Evolutionary conservation across 495 filamentous ascomycete species (phyloP).

Genomic region (Xylona heveae): DNA sequence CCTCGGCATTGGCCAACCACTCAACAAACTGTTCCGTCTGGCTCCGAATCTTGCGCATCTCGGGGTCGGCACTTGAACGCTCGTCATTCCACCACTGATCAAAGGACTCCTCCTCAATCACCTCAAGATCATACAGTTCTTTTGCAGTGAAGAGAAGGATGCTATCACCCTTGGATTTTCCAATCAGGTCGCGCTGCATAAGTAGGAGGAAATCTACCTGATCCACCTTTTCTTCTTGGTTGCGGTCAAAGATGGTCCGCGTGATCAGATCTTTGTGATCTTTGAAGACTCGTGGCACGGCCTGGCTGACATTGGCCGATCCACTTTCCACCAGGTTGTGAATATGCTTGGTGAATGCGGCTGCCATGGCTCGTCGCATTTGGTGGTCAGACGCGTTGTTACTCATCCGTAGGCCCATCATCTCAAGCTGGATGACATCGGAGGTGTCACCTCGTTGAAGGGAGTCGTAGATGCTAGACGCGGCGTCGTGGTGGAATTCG

Average conservation of each 20-base stretch:
- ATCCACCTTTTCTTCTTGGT: constrained; percentile 35
- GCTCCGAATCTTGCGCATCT: constrained; percentile 45
- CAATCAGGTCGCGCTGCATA: constrained; percentile 56
- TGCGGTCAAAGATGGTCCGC: constrained; percentile 34
- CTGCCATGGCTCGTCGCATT: constrained; percentile 67
- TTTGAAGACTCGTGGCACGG: constrained; percentile 37
- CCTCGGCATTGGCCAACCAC: constrained; percentile 64
- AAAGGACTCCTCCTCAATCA: constrained; percentile 77
- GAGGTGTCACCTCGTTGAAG: constrained; percentile 50
- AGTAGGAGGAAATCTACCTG: constrained; percentile 72
- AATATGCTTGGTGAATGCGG: constrained; percentile 66
- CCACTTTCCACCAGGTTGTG: constrained; percentile 44
- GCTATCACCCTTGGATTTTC: constrained; percentile 28
- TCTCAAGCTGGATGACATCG: constrained; percentile 75
- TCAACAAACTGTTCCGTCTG: constrained; percentile 65
- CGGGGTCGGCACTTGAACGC: constrained; percentile 35
- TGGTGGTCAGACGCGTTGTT: constrained; percentile 75
- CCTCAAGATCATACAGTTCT: constrained; percentile 62
- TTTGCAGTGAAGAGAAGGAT: constrained; percentile 57
- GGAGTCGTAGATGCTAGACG: constrained; percentile 62
- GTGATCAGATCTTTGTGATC: constrained; percentile 34
- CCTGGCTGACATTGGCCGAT: constrained; percentile 26
- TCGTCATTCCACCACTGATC: constrained; percentile 72
- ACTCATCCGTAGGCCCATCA: constrained; percentile 71
- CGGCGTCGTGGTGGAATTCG: constrained; percentile 71